These are phyloP conservation scores for Ilyonectria destructans DNA, from an alignment of 2,329 filamentous ascomycete genomes.

Conservation along the genomic window DNA sequence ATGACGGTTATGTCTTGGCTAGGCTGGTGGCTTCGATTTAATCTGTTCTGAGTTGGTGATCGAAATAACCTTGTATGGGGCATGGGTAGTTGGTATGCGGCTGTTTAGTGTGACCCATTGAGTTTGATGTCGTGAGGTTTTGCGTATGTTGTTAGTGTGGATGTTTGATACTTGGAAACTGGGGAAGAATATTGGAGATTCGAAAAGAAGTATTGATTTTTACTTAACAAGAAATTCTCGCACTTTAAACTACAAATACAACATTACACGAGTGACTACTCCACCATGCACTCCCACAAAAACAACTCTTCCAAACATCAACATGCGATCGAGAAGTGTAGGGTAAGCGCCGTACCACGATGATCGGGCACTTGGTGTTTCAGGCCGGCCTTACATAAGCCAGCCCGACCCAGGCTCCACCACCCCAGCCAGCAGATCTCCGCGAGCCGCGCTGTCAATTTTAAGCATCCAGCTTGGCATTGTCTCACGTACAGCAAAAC, in stretches of 20 bases:
- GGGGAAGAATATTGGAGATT: no score
- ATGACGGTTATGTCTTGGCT: constrained; percentile 1
- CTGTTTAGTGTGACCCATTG: no score
- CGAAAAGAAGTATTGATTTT: no score
- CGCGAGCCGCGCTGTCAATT: constrained; percentile 25
- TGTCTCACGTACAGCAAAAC: not conserved
- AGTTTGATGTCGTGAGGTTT: not conserved
- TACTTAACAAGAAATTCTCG: not conserved
- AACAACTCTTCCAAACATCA: not conserved
- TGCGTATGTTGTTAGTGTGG: not conserved
- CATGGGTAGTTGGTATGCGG: constrained; percentile 12
- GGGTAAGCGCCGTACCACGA: constrained; percentile 9
- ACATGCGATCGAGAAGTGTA: not conserved
- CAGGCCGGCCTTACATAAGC: constrained; percentile 13
- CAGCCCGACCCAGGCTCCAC: constrained; percentile 6
- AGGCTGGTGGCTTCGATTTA: constrained; percentile 1
- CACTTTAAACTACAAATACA: no score
- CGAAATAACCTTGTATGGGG: constrained; percentile 29
- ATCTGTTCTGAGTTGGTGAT: not conserved
- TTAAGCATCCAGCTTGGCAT: constrained; percentile 18
- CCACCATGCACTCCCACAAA: not conserved
- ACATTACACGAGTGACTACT: no score
- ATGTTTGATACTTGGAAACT: not conserved
- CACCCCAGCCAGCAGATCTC: constrained; percentile 20
- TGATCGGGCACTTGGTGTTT: not conserved